These are phyloP conservation scores for Acacia pycnantha DNA, from an alignment of 331 rosid genomes.

Conservation along the genomic window DNA sequence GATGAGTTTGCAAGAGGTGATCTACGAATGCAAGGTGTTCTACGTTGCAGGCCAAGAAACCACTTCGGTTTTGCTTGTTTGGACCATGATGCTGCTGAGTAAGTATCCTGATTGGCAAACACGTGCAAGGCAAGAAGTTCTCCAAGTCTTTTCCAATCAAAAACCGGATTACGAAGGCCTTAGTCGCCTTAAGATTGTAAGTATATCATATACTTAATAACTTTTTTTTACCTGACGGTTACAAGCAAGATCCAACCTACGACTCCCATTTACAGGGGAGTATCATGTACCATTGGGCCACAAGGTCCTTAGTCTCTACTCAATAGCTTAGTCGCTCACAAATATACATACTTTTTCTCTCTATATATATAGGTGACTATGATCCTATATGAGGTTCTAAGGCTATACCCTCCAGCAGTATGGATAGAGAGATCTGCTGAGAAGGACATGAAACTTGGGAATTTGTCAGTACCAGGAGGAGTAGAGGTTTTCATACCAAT, in stretches of 20 bases:
- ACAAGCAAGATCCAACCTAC: no score
- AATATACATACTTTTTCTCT: background rate
- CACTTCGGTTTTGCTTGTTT: slow-evolving; percentile 24
- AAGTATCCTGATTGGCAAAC: slow-evolving; percentile 3
- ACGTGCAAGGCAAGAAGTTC: slow-evolving; percentile 29
- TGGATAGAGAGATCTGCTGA: background rate
- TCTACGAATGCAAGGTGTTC: slow-evolving; percentile 47
- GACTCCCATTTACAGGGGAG: no score
- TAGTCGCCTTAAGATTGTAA: slow-evolving; percentile 44
- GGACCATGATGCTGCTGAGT: slow-evolving; percentile 8
- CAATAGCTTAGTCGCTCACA: background rate
- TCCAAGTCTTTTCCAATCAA: slow-evolving; percentile 34
- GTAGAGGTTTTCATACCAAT: background rate
- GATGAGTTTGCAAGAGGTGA: slow-evolving; percentile 39
- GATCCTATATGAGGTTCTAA: slow-evolving; percentile 19
- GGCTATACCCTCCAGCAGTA: slow-evolving; percentile 3
- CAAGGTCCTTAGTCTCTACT: background rate
- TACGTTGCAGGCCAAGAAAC: slow-evolving; percentile 58
- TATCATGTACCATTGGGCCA: no score
- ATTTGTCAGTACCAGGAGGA: background rate
- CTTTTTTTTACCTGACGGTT: no score
- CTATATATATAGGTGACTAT: background rate
- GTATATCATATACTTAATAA: background rate
- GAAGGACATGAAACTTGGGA: slow-evolving; percentile 1
- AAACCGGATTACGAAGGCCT: slow-evolving; percentile 40